Base-by-base conservation (phyloP, 139 green algal species). In the Tetradesmus obliquus region DNA sequence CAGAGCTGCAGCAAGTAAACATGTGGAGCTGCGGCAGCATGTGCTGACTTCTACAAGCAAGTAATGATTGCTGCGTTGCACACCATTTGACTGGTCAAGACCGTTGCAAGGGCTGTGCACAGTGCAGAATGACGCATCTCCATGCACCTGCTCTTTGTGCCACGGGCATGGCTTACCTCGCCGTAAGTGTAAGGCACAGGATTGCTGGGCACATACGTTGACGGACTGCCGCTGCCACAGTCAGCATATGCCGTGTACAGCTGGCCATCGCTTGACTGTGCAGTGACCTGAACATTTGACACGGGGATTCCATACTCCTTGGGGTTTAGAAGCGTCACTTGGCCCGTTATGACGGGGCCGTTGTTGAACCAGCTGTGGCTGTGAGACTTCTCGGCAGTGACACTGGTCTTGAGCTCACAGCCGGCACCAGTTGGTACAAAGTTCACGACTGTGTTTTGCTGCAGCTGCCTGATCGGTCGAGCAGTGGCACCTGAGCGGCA, bases 271-370 rank as follows among this genome's bases (percentile, higher is more conserved):
- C 32, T 53, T n/a, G 66, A 76, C 66, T 76, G 15, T 76, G 66
- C 66, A 24, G 66, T 76, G 66, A 76, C 66, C 17, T 76, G 66
- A 17, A 76, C 66, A 24, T 6, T 24, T 24, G 66, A 76, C 66
- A 76, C 66, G n/a, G 66, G 66, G 66, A 76, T 76, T 76, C 66
- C 66, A 24, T 76, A 76, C 66, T 76, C 66, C 66, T 76, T 76
- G 12, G 66, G 66, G 66, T 76, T 76, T 1, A 76, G 66, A 4
- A 76, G 66, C 5, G 17, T 76, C 7, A 76, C 66, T 24, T 19
- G 17, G 66, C 66, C 66, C 5, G 66, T 76, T 76, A 76, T 76
- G 17, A 76, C 66, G n/a, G 15, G 66, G 66, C 66, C 66, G 12
- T 6, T 76, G 66, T 5, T 76, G 66, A 76, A 76, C 66, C 66